A percentile compares a stretch with the other conserved stretches of the same genome.
phyloP scores from a whole-genome alignment of 148 eudicot genomes.

The Cornus florida region DNA sequence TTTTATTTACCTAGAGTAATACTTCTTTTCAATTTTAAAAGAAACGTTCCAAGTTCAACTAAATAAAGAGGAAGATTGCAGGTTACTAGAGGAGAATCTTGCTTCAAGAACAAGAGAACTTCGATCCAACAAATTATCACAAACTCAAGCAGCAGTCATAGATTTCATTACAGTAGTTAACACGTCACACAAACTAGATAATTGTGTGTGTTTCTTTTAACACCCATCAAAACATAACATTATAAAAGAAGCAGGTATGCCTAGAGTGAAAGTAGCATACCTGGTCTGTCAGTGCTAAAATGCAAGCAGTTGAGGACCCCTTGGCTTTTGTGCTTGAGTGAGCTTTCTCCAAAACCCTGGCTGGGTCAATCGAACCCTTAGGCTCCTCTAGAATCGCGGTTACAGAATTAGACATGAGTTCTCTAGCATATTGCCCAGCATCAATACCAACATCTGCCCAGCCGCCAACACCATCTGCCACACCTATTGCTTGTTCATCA shows the following conservation, averaged over 20 bases:
- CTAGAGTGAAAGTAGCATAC: constrained; percentile 23
- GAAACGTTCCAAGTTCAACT: background rate
- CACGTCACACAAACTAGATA: background rate
- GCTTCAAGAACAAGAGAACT: background rate
- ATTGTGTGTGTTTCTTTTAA: no score
- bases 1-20: no score
- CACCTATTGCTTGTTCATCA: constrained; percentile 53
- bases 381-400: constrained; percentile 50
- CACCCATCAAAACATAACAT: background rate
- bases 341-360: constrained; percentile 63
- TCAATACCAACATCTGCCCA: constrained; percentile 67
- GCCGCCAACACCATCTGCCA: constrained; percentile 82
- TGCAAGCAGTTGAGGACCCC: constrained; percentile 77
- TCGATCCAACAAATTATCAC: background rate
- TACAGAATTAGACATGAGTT: constrained; percentile 65
- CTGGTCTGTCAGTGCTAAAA: constrained; percentile 56
- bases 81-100: background rate
- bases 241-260: background rate
- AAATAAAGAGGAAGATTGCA: background rate
- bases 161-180: background rate
- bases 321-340: constrained; percentile 48
- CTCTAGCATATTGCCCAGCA: constrained; percentile 60
- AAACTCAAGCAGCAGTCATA: background rate
- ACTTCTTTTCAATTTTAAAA: no score
- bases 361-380: constrained; percentile 50